Conservation (phyloP, 208 protist species). For the Novymonas esmeraldas region DNA sequence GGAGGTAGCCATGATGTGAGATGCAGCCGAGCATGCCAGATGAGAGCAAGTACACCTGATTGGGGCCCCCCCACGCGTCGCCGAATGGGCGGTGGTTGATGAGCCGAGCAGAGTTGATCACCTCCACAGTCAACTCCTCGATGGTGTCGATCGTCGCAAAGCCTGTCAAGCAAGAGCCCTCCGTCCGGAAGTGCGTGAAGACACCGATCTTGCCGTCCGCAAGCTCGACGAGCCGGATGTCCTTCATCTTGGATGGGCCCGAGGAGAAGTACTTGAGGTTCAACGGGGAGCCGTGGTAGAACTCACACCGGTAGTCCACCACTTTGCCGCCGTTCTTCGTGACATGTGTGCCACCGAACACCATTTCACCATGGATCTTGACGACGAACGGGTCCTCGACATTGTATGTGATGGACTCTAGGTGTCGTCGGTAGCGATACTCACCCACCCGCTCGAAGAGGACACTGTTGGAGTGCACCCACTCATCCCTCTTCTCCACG, state of each 20-base stretch:
- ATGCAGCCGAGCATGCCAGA: conserved; percentile 55
- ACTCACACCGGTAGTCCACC: conserved; percentile 58
- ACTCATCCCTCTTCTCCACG: conserved; percentile 59
- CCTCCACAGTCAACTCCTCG: conserved; percentile 47
- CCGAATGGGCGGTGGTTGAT: conserved; percentile 59
- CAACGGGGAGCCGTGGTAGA: conserved; percentile 46
- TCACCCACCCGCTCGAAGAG: conserved; percentile 54
- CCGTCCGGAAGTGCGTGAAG: conserved; percentile 62
- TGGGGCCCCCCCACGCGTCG: conserved; percentile 55
- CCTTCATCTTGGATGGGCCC: conserved; percentile 61
- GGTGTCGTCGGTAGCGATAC: conserved; percentile 37
- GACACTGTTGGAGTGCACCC: conserved; percentile 49
- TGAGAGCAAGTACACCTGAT: conserved; percentile 48
- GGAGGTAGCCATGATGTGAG: conserved; percentile 51
- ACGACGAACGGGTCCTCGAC: conserved; percentile 64
- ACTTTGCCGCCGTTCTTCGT: conserved; percentile 47
- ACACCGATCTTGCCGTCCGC: conserved; percentile 52
- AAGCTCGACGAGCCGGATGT: conserved; percentile 55
- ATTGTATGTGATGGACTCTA: conserved; percentile 40
- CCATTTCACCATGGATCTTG: conserved; percentile 63
- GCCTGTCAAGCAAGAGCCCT: conserved; percentile 48
- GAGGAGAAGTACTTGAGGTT: conserved; percentile 54
- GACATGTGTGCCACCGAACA: conserved; percentile 61
- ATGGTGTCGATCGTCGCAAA: conserved; percentile 62
- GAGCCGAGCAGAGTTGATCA: conserved; percentile 53